phyloP scores from a whole-genome alignment of 2,329 filamentous ascomycete genomes.

The Exophiala alcalophila region DNA sequence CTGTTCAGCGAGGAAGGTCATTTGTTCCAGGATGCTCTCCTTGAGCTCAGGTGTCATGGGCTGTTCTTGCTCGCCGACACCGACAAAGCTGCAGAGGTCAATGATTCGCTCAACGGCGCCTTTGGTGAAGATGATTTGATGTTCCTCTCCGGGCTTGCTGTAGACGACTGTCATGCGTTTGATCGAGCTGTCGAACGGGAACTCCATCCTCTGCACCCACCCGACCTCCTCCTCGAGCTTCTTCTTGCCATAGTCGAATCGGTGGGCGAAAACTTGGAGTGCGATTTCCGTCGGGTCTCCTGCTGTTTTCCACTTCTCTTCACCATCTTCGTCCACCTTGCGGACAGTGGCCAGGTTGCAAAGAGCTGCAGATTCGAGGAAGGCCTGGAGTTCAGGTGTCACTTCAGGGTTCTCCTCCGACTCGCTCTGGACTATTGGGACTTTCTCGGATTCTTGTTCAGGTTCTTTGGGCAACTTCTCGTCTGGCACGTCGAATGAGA shows the following conservation, averaged over 20 bases:
- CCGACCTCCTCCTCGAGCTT: constrained; percentile 39
- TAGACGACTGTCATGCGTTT: constrained; percentile 68
- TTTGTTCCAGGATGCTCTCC: constrained; percentile 52
- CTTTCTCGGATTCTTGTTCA: constrained; percentile 32
- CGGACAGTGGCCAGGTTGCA: constrained; percentile 55
- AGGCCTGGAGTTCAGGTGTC: constrained; percentile 48
- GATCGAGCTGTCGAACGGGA: constrained; percentile 62
- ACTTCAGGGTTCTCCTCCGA: constrained; percentile 37
- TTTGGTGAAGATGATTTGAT: constrained; percentile 55
- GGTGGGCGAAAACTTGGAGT: constrained; percentile 62
- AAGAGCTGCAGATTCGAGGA: constrained; percentile 54
- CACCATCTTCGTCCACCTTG: constrained; percentile 38
- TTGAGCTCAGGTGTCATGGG: constrained; percentile 42
- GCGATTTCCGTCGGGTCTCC: constrained; percentile 68
- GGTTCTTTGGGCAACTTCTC: constrained; percentile 38
- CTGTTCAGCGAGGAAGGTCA: constrained; percentile 55
- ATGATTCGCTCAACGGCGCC: constrained; percentile 62
- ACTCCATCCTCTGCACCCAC: constrained; percentile 58
- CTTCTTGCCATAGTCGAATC: constrained; percentile 54
- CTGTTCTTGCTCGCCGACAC: constrained; percentile 41
- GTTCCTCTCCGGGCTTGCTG: constrained; percentile 31
- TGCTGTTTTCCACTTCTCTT: constrained; percentile 53
- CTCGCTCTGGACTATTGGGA: constrained; percentile 19
- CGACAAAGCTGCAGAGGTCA: constrained; percentile 52
- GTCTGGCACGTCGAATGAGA: constrained; percentile 62